Evolutionary conservation across 495 filamentous ascomycete genomes (phyloP), one percentile per base, ranked within the genome.

Genomic region (Elaphomyces granulatus): DNA sequence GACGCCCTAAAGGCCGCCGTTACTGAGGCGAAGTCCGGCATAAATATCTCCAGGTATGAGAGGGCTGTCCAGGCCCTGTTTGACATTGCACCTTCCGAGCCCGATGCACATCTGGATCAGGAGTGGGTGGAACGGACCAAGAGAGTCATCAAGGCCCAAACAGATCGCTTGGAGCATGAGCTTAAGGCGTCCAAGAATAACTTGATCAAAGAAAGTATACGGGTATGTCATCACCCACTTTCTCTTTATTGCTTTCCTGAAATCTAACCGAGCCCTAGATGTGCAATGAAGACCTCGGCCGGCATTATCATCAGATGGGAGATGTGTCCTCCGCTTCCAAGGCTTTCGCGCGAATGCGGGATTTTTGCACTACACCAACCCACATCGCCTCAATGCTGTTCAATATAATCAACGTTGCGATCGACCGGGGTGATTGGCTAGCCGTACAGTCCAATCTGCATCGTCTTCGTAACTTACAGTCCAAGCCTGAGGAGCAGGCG

Each of bases 161-260:
- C 74, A 1, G 72, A 81, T 30, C 74, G 80, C 34, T 62, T 95
- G 42, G 82, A 93, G 45, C 63, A 70, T 4, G 86, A 96, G 52
- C 61, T 98, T 20, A 83, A 83, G 54, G 82, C 80, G 4, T 96
- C 96, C 61, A 98, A 94, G 59, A 93, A 96, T 50, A 98, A 96
- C 46, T 58, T 96, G 26, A 85, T 98, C 46, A 95, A 95, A 55
- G 90, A 98, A 59, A 95, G 87, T 60, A 94, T 96, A 45, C 64
- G 92, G 51, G 86, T 92, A 69, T 40, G 77, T 46, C 37, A 14
- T 15, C 20, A 4, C 16, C 9, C 3, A 19, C 10, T n/a, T n/a
- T n/a, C n/a, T n/a, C n/a, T n/a, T 28, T 28, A 28, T 28, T 28
- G 23, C 23, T 37, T 12, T 20, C 31, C 31, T 7, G 15, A 15